Evolutionary conservation across 163 green algal genomes (phyloP).

Genomic region (Scenedesmus sp.): DNA sequence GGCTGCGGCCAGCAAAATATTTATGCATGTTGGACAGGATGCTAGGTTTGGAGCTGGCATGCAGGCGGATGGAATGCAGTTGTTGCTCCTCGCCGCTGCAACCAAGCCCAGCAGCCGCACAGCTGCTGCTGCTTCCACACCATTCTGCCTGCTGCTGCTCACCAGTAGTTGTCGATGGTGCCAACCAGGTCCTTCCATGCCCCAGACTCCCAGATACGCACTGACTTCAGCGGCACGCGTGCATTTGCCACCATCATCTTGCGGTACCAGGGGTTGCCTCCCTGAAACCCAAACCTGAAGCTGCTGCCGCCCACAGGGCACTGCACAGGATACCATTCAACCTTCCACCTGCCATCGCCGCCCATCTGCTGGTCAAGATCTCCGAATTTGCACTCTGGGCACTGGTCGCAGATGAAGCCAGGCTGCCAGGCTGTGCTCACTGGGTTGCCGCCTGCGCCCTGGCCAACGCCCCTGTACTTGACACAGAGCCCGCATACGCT

Average conservation of each 20-base stretch:
- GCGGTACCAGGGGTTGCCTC: slow-evolving; percentile 51
- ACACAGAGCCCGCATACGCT: slow-evolving; percentile 47
- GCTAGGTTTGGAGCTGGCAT: background rate
- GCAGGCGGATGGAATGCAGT: background rate
- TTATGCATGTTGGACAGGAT: background rate
- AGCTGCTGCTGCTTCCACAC: background rate
- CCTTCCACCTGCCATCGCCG: slow-evolving; percentile 35
- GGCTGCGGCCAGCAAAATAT: background rate
- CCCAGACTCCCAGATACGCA: background rate
- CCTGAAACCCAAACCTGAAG: slow-evolving; percentile 49
- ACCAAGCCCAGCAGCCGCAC: background rate
- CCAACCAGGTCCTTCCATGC: slow-evolving; percentile 8
- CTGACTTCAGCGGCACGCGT: slow-evolving; percentile 28
- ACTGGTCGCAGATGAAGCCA: slow-evolving; percentile 53
- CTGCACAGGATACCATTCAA: slow-evolving; percentile 51
- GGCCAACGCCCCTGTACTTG: slow-evolving; percentile 35
- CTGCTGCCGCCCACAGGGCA: slow-evolving; percentile 45
- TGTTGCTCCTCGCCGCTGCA: background rate
- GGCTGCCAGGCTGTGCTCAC: slow-evolving; percentile 43
- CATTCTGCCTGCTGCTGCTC: background rate
- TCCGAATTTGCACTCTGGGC: slow-evolving; percentile 49
- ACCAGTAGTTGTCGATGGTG: slow-evolving; percentile 56
- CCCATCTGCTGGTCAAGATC: slow-evolving; percentile 49
- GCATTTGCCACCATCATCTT: slow-evolving; percentile 54
- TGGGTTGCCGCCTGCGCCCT: slow-evolving; percentile 37